These are phyloP conservation scores for Pleurostoma richardsiae DNA, from an alignment of 2,329 filamentous ascomycete genomes.

Conservation along the genomic window DNA sequence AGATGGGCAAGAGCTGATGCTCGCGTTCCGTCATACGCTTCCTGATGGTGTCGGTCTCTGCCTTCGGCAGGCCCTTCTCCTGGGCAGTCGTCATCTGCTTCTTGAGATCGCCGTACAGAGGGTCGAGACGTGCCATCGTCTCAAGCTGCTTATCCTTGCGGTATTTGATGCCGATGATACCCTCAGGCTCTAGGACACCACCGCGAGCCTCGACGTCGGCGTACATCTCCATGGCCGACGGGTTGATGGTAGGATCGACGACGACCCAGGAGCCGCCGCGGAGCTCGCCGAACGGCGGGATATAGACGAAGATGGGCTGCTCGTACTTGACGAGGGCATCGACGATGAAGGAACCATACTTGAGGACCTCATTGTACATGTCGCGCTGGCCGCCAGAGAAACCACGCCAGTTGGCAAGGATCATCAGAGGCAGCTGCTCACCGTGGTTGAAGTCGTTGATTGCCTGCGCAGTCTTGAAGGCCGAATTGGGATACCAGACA, in stretches of 20 bases:
- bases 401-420: conserved; percentile 99
- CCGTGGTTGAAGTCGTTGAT: conserved; percentile 99
- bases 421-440: conserved; percentile 97
- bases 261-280: conserved; percentile 99
- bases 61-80: conserved; percentile 62
- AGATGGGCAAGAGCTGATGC: conserved; percentile 84
- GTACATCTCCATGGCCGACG: conserved; percentile 98
- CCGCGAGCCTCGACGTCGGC: conserved; percentile 91
- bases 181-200: conserved; percentile 96
- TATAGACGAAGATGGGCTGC: conserved; percentile 98
- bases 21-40: conserved; percentile 79
- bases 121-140: conserved; percentile 92
- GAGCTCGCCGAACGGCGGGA: conserved; percentile 91
- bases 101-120: conserved; percentile 77
- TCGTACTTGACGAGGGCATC: conserved; percentile 97
- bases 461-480: conserved; percentile 98
- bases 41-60: conserved; percentile 76
- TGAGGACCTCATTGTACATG: conserved; percentile 99
- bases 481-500: conserved; percentile 99
- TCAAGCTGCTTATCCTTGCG: conserved; percentile 94
- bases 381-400: conserved; percentile 99
- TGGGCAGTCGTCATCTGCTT: conserved; percentile 56
- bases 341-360: conserved; percentile 99
- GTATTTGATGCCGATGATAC: conserved; percentile 98
- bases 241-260: conserved; percentile 97